A percentile compares a stretch with the other conserved stretches of the same genome.
Conservation (phyloP, 208 protist species). For the Baffinella frigidus region DNA sequence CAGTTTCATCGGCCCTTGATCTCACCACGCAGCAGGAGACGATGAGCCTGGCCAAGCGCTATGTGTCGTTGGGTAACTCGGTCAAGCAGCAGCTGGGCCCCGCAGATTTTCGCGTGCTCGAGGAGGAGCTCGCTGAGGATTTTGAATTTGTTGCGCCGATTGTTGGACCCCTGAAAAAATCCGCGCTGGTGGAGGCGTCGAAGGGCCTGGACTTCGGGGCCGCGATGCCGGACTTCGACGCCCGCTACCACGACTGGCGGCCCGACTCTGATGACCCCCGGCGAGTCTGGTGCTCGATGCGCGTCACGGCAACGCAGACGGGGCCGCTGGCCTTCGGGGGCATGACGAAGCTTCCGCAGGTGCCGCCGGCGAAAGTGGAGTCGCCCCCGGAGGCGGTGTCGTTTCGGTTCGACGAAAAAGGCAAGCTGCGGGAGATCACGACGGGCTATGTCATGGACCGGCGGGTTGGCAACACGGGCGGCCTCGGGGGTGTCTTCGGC, state of each 20-base stretch:
- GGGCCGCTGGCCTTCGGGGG: not conserved
- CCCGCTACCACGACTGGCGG: slow-evolving; percentile 4
- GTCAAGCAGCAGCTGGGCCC: not conserved
- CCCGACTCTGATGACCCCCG: not conserved
- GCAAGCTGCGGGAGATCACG: not conserved
- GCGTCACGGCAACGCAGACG: not conserved
- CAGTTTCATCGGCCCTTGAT: too few relatives aligned
- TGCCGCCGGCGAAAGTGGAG: not conserved
- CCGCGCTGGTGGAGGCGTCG: not conserved
- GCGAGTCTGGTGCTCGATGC: slow-evolving; percentile 20
- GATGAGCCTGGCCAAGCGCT: too few relatives aligned
- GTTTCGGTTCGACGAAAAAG: slow-evolving; percentile 16
- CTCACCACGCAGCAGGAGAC: too few relatives aligned
- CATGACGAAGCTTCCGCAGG: not conserved
- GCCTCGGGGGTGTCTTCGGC: slow-evolving; percentile 36
- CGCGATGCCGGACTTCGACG: slow-evolving; percentile 5
- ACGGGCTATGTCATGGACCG: slow-evolving; percentile 47
- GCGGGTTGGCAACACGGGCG: slow-evolving; percentile 46
- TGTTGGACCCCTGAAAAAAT: not conserved
- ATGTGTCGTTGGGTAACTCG: not conserved
- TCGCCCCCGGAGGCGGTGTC: not conserved
- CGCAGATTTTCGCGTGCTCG: not conserved
- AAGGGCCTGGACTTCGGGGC: not conserved
- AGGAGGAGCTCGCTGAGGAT: not conserved
- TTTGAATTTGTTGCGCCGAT: slow-evolving; percentile 20